These are phyloP conservation scores for Gelatoporia subvermispora DNA, from an alignment of 768 basidiomycete genomes.

Conservation along the genomic window DNA sequence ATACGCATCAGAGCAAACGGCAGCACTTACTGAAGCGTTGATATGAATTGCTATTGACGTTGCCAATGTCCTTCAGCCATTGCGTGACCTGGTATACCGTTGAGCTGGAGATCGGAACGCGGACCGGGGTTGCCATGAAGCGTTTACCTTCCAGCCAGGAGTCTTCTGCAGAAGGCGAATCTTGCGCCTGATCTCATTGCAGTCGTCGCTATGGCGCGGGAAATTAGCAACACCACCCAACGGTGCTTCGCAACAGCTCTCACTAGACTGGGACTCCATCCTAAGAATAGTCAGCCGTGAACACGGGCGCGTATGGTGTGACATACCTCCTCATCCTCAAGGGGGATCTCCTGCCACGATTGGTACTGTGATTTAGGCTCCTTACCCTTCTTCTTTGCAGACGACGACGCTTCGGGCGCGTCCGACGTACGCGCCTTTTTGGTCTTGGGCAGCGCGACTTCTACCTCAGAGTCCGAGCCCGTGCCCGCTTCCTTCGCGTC, in stretches of 20 bases:
- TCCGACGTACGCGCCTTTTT: slow-evolving; percentile 30
- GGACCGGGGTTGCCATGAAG: not conserved
- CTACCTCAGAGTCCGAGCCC: slow-evolving; percentile 8
- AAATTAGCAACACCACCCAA: not conserved
- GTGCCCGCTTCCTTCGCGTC: slow-evolving; percentile 1
- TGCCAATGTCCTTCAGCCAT: slow-evolving; percentile 42
- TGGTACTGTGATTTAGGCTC: slow-evolving; percentile 9
- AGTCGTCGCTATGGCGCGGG: slow-evolving; percentile 33
- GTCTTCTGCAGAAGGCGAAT: slow-evolving; percentile 37
- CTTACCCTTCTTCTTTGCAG: slow-evolving; percentile 21
- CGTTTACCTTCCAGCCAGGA: slow-evolving; percentile 36
- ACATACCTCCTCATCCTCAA: slow-evolving; percentile 39
- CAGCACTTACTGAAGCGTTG: slow-evolving; percentile 37
- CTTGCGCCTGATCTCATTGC: slow-evolving; percentile 42
- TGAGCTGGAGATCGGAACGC: not conserved
- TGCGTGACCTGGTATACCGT: slow-evolving; percentile 31
- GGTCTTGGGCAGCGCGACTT: slow-evolving; percentile 17
- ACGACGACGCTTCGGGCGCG: slow-evolving; percentile 18
- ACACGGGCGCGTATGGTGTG: not conserved
- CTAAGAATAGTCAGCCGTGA: slow-evolving; percentile 8
- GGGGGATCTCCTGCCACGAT: slow-evolving; percentile 34
- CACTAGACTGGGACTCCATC: slow-evolving; percentile 29
- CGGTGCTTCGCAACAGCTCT: slow-evolving; percentile 1
- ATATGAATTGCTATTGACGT: slow-evolving; percentile 42
- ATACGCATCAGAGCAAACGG: not conserved